These are phyloP conservation scores for Aurinia saxatilis DNA, from an alignment of 345 rosid genomes.

Conservation along the genomic window DNA sequence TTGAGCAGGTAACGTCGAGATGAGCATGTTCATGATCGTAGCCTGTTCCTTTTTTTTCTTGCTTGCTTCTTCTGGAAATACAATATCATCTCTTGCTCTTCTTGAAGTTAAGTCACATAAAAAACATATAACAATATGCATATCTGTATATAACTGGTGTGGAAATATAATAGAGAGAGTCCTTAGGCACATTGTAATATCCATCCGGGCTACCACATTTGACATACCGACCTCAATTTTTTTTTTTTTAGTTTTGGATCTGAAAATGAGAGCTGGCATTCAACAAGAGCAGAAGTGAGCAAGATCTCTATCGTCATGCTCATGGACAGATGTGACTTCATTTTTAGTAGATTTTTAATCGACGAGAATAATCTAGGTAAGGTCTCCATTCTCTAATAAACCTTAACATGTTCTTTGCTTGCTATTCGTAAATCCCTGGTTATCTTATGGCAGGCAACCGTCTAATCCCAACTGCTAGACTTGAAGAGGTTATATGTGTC, in stretches of 20 bases:
- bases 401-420: background rate
- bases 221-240: too few species aligned
- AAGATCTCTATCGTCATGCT: slow-evolving; percentile 58
- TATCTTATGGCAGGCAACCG: slow-evolving; percentile 48
- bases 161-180: background rate
- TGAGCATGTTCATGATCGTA: slow-evolving; percentile 6
- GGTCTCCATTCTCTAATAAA: slow-evolving; percentile 4
- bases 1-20: slow-evolving; percentile 57
- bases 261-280: slow-evolving; percentile 50
- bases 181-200: background rate
- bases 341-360: slow-evolving; percentile 56
- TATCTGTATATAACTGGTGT: background rate
- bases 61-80: slow-evolving; percentile 6
- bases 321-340: slow-evolving; percentile 64
- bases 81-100: background rate
- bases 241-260: slow-evolving; percentile 37
- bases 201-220: too few species aligned
- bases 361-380: slow-evolving; percentile 73
- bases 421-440: background rate
- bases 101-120: background rate
- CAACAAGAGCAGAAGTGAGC: slow-evolving; percentile 64
- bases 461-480: slow-evolving; percentile 61
- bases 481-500: slow-evolving; percentile 64
- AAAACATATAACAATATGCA: background rate
- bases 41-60: background rate